Evolutionary conservation across 495 filamentous ascomycete genomes (phyloP).

Genomic region (Pyrenula massariospora): DNA sequence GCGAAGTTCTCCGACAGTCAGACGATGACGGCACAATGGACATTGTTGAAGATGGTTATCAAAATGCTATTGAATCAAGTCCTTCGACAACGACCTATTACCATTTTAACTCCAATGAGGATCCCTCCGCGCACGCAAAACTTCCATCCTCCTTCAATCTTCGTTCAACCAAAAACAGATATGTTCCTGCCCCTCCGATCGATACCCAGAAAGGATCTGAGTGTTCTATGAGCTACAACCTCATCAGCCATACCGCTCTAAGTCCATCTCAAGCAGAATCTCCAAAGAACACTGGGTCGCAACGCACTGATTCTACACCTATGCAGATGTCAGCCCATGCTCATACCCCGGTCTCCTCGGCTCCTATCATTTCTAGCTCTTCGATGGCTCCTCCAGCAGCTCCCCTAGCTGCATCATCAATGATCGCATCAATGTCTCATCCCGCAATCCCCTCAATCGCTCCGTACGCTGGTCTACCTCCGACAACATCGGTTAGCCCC

Average conservation of each 20-base stretch:
- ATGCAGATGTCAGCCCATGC: not conserved
- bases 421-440: too few species aligned
- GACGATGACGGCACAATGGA: not conserved
- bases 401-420: too few species aligned
- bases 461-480: too few species aligned
- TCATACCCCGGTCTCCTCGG: too few species aligned
- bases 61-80: not conserved
- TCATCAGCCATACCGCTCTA: not conserved
- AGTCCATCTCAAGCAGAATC: not conserved
- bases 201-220: not conserved
- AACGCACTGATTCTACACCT: not conserved
- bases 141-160: not conserved
- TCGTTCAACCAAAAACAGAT: not conserved
- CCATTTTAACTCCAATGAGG: not conserved
- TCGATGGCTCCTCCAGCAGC: too few species aligned
- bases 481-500: too few species aligned
- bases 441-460: too few species aligned
- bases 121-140: not conserved
- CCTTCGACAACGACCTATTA: not conserved
- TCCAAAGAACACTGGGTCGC: not conserved
- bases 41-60: not conserved
- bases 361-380: too few species aligned
- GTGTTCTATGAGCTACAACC: not conserved
- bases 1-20: not conserved
- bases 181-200: not conserved